Base-by-base conservation (phyloP, 2,329 filamentous ascomycete genomes). In the Chaetomium sp. region DNA sequence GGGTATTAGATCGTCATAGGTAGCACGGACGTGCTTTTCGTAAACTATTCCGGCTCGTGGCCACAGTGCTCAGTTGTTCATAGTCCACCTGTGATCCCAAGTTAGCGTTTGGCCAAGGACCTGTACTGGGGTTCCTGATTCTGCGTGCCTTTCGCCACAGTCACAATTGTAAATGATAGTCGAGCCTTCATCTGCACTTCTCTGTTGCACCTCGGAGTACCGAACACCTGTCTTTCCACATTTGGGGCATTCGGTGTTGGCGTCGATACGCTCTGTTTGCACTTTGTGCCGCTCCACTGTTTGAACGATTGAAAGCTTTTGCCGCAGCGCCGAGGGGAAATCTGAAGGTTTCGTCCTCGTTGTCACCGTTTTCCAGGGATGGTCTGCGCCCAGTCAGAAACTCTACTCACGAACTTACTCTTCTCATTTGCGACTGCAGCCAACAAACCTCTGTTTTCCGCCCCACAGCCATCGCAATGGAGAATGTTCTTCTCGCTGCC, bases 151-250 rank as follows among this genome's bases (percentile, higher is more conserved):
- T 72, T 89, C 77, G 57, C 89, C 89, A 69, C 91, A 96, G 56
- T 91, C 84, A 73, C 91, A 96, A 58, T 80, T 86, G 73, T 90
- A 96, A 67, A 96, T 95, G 53, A 96, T 83, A 0, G 92, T 96
- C 62, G 87, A 89, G 59, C 94, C 94, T 82, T 97, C 92, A 70
- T 99, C 94, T 53, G 92, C 94, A 76, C 91, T 86, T 64, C 92
- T 86, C 66, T 96, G 75, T 70, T 99, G 94, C 58, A 90, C 83
- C 2, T 87, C 87, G 49, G 89, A 88, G 70, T 86, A 97, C 64
- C 85, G 87, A 71, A 97, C 90, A 68, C 95, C 86, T 52, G 84
- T 85, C 52, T 84, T 78, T 12, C 87, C 89, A 70, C 94, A 97
- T 66, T 90, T 85, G 46, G 86, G 81, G 69, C 94, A 97, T 79